Base-by-base conservation (phyloP, 805 yeast species). In the Nakazawaea holstii region DNA sequence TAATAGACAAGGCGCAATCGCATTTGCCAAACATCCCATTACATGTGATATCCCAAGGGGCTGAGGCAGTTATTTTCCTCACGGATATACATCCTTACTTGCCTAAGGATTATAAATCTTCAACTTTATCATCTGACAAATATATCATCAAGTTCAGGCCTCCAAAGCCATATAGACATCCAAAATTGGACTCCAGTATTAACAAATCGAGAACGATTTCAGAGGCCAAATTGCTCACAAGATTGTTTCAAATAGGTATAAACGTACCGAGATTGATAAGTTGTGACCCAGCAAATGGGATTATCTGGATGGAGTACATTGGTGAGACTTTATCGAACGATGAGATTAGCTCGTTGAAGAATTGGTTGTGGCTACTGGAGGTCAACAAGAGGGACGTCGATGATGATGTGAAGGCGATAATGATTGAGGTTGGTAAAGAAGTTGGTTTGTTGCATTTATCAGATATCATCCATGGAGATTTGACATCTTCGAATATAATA, bases 381-480 rank as follows among this genome's bases (percentile, higher is more conserved):
- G 54, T 64, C 35, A 59, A 63, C 36, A 49, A 31, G 11, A 44
- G 43, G 1, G 64, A 63, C 2, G 49, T 59, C 0, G 53, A 61
- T 35, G 64, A 57, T 0, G 61, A 65, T 2, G 84, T 80, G 0
- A 59, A 73, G 50, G 51, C 53, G 0, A 69, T 81, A 2, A 61
- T 87, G 53, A 52, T 51, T 3, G 59, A 61, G 13, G 91, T 89
- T 1, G 96, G 97, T 1, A 53, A 64, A 39, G 75, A 79, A 49
- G 74, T 91, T 38, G 96, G 85, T 0, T 64, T 73, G 37, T 65
- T 94, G 56, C 99, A 94, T 64, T 59, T 74, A 53, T 72, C 79
- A 52, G 95, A 88, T 53, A 78, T 87, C 60, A 81, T 89, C 26
- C 99, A 94, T 64, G 99, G 99, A 1, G 99, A 94, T 61, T 70